Evolutionary conservation across 352 stramenopile genomes (phyloP), one percentile per base, ranked within the genome.

Genomic region (Phytophthora kernoviae): DNA sequence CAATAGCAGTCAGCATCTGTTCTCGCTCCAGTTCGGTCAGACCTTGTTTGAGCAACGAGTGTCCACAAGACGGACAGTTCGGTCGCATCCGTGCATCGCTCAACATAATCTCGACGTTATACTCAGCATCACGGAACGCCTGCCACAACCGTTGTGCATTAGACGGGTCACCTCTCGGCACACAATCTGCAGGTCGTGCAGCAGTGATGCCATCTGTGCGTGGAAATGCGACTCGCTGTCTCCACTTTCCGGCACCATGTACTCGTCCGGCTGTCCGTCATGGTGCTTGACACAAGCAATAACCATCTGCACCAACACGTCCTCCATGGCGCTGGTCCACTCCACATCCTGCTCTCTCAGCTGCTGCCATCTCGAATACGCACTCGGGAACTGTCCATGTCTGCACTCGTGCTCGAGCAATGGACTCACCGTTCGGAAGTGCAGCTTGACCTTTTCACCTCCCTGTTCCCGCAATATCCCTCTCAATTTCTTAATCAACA

Each of bases 241-340:
- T 0, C 44, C 39, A 6, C 14, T 54, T 18, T 66, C 42, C 2
- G 41, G 17, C 39, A 54, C 50, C 10, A 58, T 55, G 36, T 54
- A 58, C 43, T 54, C 32, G 12, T 41, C 56, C 14, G 44, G 15
- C 46, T 58, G 53, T 21, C 54, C 44, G 1, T 64, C 42, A 32
- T 81, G 10, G 32, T 74, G 58, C 36, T 65, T 68, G 8, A 79
- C 50, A 42, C 79, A 87, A 1, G 80, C 73, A 20, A 87, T 65
- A n/a, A 87, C 56, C 69, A 91, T 83, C 48, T 88, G 74, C 34
- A 90, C 68, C 26, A 93, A 66, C 48, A 73, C 69, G 54, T 90
- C 79, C 44, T 93, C 81, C 83, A 93, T 93, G 14, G 73, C 76
- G 48, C 48, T 69, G 18, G 79, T 93, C 83, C 83, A 93, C 65